Evolutionary conservation across 2,329 filamentous ascomycete genomes (phyloP).

Genomic region (Achaetomium macrosporum): DNA sequence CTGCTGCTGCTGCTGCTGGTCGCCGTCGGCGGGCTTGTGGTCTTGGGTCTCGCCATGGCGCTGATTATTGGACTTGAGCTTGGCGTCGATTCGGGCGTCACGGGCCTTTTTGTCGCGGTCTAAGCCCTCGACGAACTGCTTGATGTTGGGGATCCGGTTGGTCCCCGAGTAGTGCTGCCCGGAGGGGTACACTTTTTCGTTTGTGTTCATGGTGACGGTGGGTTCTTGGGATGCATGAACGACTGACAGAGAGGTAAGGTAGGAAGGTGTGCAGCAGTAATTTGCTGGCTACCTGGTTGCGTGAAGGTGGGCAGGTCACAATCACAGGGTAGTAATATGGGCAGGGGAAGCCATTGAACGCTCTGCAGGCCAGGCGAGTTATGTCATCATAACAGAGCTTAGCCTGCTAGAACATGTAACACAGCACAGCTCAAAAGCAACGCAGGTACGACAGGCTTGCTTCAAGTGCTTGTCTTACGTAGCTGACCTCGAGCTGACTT

Average conservation of each 20-base stretch:
- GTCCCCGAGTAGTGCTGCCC: conserved; percentile 72
- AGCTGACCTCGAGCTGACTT: not conserved
- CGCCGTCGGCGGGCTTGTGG: conserved; percentile 33
- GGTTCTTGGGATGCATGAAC: not conserved
- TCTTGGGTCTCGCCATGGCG: conserved; percentile 38
- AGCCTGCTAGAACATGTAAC: no score
- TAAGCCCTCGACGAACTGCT: conserved; percentile 72
- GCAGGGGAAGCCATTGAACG: not conserved
- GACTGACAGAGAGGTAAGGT: not conserved
- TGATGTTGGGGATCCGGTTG: conserved; percentile 83
- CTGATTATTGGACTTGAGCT: conserved; percentile 24
- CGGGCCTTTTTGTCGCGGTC: conserved; percentile 73
- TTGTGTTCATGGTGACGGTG: conserved; percentile 30
- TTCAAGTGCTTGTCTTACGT: not conserved
- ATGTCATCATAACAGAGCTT: not conserved
- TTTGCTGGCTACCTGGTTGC: not conserved
- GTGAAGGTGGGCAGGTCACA: not conserved
- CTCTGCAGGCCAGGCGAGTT: not conserved
- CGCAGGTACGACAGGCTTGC: not conserved
- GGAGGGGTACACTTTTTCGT: conserved; percentile 39
- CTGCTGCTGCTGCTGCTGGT: not conserved
- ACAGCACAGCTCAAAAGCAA: not conserved
- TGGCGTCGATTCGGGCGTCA: conserved; percentile 61
- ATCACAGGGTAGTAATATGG: not conserved
- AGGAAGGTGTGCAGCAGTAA: not conserved